Base-by-base conservation (phyloP, 1,284 basidiomycete species). In the Porogramme epimiltina region DNA sequence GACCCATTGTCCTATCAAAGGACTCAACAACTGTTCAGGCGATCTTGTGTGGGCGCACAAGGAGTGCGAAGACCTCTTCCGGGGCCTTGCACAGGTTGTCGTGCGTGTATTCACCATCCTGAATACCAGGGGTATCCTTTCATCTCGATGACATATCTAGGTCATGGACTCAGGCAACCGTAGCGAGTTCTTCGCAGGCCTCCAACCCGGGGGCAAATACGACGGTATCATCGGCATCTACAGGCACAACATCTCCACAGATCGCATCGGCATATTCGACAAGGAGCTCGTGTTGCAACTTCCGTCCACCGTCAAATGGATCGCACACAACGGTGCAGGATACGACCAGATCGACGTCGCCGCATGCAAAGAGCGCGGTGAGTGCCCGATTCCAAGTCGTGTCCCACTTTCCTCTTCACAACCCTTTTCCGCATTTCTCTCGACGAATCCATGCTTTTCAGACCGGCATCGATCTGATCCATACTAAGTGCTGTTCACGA, bases 251-350 rank as follows among this genome's bases (percentile, higher is more conserved):
- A 71, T 73, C 38, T 86, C 84, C 20, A 71, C 81, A n/a, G 73
- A 79, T 52, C 69, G 67, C 22, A 85, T 93, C 58, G 93, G 93
- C 19, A 70, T 84, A 24, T 94, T 94, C 63, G 91, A 95, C 71
- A 80, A 81, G 64, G 87, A 89, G 59, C 74, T 96, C 61, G 77
- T 96, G 55, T 70, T 77, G 47, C 81, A 79, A 0, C 75, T 95
- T 10, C 84, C 90, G 3, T 56, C 73, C 2, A 79, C 76, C 23
- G 78, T 95, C 52, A 87, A 87, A 65, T 94, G 90, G 84, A 92
- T 96, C 61, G 89, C 87, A 1, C 92, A 95, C 70, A 94, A 95
- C 58, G 93, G 93, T n/a, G 93, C 93, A 0, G 93, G 94, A 3
- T 95, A 95, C 66, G 91, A 93, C 68, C 84, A 89, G 60, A 87